phyloP scores from a whole-genome alignment of 1,284 basidiomycete genomes.

The Stereum hirsutum region DNA sequence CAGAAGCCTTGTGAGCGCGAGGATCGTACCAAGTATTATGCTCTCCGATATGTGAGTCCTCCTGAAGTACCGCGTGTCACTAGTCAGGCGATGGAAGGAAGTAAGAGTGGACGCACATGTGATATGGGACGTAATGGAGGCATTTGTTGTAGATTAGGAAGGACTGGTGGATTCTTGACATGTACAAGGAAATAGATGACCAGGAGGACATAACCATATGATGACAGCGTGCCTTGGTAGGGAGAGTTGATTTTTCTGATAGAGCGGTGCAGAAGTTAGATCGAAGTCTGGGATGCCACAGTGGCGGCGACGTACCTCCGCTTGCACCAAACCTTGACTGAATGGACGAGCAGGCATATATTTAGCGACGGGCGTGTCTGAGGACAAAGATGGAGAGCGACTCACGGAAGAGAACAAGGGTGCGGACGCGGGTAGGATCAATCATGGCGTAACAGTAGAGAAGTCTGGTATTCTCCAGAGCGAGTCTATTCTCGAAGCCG shows the following conservation, averaged over 20 bases:
- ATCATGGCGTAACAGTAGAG: conserved; percentile 97
- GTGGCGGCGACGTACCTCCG: conserved; percentile 48
- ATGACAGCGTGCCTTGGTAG: conserved; percentile 93
- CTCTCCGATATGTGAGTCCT: conserved; percentile 79
- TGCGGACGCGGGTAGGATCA: conserved; percentile 89
- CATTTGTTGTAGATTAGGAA: conserved; percentile 88
- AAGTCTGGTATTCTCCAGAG: conserved; percentile 93
- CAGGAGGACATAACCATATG: conserved; percentile 96
- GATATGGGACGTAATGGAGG: conserved; percentile 78
- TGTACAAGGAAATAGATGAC: conserved; percentile 97
- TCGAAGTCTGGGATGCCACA: not conserved
- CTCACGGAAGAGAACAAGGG: conserved; percentile 92
- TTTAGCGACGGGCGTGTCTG: not conserved
- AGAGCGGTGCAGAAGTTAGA: not conserved
- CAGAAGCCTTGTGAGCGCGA: not conserved
- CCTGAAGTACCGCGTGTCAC: conserved; percentile 36
- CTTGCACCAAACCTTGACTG: conserved; percentile 99
- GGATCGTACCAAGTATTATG: conserved; percentile 70
- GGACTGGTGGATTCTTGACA: conserved; percentile 90
- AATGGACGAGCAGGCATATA: too few species aligned
- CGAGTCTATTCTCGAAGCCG: conserved; percentile 95
- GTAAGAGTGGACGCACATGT: conserved; percentile 29
- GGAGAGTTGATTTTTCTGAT: conserved; percentile 94
- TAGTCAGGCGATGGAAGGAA: conserved; percentile 8
- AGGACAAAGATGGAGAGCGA: conserved; percentile 14